Evolutionary conservation across 2,329 filamentous ascomycete genomes (phyloP), one percentile per base, ranked within the genome.

Genomic region (Pseudocercospora cruenta): DNA sequence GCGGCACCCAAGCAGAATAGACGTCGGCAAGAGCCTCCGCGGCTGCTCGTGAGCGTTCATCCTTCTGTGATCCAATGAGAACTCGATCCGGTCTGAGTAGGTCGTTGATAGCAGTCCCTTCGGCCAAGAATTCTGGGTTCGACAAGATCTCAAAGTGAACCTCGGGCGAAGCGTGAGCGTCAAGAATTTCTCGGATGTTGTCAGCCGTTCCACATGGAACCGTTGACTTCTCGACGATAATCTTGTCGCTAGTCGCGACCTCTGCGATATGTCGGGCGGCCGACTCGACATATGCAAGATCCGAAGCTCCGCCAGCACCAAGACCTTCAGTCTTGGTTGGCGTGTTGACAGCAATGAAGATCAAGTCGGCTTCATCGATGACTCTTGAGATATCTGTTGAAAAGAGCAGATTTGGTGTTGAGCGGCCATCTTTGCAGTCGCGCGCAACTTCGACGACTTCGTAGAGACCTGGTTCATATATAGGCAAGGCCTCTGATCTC

Each of bases 201-300:
- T 91, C 85, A 1, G 90, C 90, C 4, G 91, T 93, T 67, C 89
- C 83, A 76, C 90, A 92, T 2, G 91, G 91, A 26, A 94, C 91
- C 0, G 91, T 94, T 63, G 88, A 91, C 81, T 94, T 94, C 81
- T 94, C 91, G 21, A 94, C 91, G 59, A 94, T 87, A 63, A 94
- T 91, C 62, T 90, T 87, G 57, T 88, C 89, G 19, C 84, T 81
- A 31, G 85, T 87, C 2, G 91, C 89, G 67, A 89, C 82, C 69
- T 86, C 82, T 9, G 90, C 91, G 36, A 94, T 88, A 63, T 87
- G 86, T 59, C 85, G 83, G 1, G 87, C 88, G 5, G 90, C 91
- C 19, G 87, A 87, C 76, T 94, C 91, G 26, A 94, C 86, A 10
- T 88, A 87, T 1, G 87, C 87, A 81, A 94, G 87, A 72, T 94